Conservation (phyloP, 2,329 filamentous ascomycete species). For the Gremmenia infestans region DNA sequence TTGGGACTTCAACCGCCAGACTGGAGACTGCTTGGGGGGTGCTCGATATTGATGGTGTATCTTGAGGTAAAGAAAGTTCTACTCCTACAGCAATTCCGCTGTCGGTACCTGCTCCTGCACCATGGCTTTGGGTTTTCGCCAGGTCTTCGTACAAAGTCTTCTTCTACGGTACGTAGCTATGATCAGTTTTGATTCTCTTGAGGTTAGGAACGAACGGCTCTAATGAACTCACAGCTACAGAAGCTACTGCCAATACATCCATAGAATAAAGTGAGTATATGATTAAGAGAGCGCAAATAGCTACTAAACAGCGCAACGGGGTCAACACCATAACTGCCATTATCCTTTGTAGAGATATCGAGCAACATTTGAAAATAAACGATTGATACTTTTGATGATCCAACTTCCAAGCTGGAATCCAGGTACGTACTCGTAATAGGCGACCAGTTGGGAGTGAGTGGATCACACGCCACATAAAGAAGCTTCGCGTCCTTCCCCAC, state of each 20-base stretch:
- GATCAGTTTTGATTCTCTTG: background rate
- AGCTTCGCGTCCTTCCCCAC: too few relatives aligned
- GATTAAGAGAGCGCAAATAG: background rate
- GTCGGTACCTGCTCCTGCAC: too few relatives aligned
- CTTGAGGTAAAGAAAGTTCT: background rate
- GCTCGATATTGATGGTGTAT: background rate
- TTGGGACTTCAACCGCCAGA: background rate
- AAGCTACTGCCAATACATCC: background rate
- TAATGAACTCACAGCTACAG: background rate
- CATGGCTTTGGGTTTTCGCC: too few relatives aligned
- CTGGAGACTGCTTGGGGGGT: background rate
- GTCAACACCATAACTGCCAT: background rate
- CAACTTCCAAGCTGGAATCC: too few relatives aligned
- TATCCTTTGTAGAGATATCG: background rate
- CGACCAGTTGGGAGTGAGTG: background rate
- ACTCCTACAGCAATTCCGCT: background rate
- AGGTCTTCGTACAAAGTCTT: too few relatives aligned
- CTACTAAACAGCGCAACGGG: background rate
- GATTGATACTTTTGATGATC: background rate
- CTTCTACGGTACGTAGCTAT: background rate
- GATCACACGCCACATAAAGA: too few relatives aligned
- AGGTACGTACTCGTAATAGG: too few relatives aligned
- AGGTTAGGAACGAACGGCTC: background rate
- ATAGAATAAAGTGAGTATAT: background rate
- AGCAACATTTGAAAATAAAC: background rate